Evolutionary conservation across 2,329 filamentous ascomycete genomes (phyloP).

Genomic region (Alternaria novae-zelandiae): DNA sequence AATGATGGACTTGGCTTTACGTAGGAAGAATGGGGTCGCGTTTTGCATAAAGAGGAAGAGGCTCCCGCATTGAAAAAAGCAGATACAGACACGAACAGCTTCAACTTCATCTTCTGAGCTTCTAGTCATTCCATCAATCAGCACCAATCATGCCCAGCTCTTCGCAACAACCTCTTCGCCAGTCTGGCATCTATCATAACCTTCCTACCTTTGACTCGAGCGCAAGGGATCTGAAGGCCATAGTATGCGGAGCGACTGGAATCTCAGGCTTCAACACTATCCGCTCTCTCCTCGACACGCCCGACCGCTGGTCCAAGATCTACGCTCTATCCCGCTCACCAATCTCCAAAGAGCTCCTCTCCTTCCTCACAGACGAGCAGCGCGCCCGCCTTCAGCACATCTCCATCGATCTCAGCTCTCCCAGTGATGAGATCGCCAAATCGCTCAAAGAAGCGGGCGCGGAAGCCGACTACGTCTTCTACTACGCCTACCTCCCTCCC

Average conservation of each 20-base stretch:
- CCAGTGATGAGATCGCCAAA: slow-evolving; percentile 10
- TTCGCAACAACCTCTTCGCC: slow-evolving; percentile 10
- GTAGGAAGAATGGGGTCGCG: not conserved
- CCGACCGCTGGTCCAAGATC: slow-evolving; percentile 15
- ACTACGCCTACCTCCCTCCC: slow-evolving; percentile 19
- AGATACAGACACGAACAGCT: not conserved
- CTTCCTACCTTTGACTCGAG: slow-evolving; percentile 14
- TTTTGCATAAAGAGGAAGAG: not conserved
- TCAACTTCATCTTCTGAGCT: not conserved
- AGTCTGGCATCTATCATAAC: slow-evolving; percentile 21
- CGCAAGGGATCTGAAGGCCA: slow-evolving; percentile 10
- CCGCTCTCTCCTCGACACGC: slow-evolving; percentile 10
- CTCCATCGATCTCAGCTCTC: slow-evolving; percentile 12
- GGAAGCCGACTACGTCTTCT: slow-evolving; percentile 16
- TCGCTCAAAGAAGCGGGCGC: not conserved
- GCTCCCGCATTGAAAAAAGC: not conserved
- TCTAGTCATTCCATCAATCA: not conserved
- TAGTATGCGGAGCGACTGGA: slow-evolving; percentile 19
- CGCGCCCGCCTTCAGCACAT: slow-evolving; percentile 17
- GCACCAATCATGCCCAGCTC: slow-evolving; percentile 7
- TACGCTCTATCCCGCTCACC: slow-evolving; percentile 15
- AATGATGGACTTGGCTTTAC: not conserved
- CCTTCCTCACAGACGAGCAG: slow-evolving; percentile 11
- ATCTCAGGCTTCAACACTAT: slow-evolving; percentile 20
- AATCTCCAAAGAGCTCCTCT: slow-evolving; percentile 1